phyloP scores from a whole-genome alignment of 768 basidiomycete genomes.

The Russula earlei region DNA sequence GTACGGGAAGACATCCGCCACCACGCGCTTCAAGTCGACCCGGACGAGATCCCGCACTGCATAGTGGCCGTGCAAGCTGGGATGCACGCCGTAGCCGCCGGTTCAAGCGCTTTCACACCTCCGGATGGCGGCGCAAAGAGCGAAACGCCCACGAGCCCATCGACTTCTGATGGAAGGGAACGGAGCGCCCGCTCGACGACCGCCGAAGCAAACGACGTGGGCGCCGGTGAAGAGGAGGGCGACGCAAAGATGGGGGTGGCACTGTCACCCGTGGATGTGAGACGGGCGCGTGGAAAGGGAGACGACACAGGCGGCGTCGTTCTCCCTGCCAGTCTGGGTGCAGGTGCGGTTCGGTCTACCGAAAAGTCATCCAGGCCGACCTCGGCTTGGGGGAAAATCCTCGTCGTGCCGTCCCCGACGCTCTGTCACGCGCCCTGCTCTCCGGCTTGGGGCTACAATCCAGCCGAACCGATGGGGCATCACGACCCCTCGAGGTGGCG shows the following conservation, averaged over 20 bases:
- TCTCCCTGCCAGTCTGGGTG: no score
- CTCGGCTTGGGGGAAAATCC: conserved; percentile 6
- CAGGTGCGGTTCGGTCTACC: neutral
- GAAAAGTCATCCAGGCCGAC: neutral
- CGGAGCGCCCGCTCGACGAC: no score
- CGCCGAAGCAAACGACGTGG: no score
- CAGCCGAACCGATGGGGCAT: neutral
- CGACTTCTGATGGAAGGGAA: no score
- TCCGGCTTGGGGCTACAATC: neutral
- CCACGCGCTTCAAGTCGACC: neutral
- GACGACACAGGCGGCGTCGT: no score
- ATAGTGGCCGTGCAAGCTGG: conserved; percentile 2
- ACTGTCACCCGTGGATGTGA: no score
- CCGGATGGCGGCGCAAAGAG: no score
- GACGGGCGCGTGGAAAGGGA: no score
- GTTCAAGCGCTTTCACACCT: no score
- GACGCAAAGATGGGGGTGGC: no score
- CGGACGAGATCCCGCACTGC: neutral
- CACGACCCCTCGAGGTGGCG: neutral
- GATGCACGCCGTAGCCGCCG: neutral
- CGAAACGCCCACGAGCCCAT: no score
- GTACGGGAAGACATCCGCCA: neutral
- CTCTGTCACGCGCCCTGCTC: neutral
- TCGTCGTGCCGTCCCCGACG: conserved; percentile 3
- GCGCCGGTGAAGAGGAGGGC: no score